These are phyloP conservation scores for Simplicillium aogashimaense DNA, from an alignment of 2,329 filamentous ascomycete species.

Conservation along the genomic window DNA sequence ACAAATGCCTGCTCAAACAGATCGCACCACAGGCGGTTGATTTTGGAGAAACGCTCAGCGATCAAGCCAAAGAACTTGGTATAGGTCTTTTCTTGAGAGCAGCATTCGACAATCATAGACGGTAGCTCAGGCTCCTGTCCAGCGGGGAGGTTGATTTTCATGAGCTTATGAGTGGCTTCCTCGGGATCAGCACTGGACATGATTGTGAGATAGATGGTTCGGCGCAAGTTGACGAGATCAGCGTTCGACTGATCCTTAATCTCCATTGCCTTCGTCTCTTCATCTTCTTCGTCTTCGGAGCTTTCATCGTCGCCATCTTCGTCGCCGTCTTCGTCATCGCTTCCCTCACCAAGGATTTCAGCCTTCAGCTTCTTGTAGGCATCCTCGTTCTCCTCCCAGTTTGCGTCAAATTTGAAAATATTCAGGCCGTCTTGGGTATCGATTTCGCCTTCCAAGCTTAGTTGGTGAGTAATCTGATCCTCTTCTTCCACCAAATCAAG, in stretches of 20 bases:
- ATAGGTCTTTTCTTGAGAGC: slow-evolving; percentile 92
- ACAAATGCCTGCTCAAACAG: slow-evolving; percentile 84
- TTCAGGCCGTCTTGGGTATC: slow-evolving; percentile 83
- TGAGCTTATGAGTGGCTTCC: slow-evolving; percentile 93
- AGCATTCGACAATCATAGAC: slow-evolving; percentile 96
- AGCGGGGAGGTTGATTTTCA: slow-evolving; percentile 80
- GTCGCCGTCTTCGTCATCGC: slow-evolving; percentile 68
- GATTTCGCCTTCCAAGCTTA: slow-evolving; percentile 73
- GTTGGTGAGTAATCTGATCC: slow-evolving; percentile 88
- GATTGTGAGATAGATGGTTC: slow-evolving; percentile 94
- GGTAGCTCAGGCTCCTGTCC: slow-evolving; percentile 85
- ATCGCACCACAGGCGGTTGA: slow-evolving; percentile 90
- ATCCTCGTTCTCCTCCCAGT: slow-evolving; percentile 86
- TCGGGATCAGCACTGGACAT: slow-evolving; percentile 95
- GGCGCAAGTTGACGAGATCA: slow-evolving; percentile 83
- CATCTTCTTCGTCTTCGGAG: slow-evolving; percentile 59
- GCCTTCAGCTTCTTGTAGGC: slow-evolving; percentile 85
- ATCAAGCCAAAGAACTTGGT: slow-evolving; percentile 96
- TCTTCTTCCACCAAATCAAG: slow-evolving; percentile 94
- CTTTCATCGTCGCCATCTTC: slow-evolving; percentile 58
- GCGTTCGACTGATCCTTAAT: slow-evolving; percentile 98
- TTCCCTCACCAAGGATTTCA: slow-evolving; percentile 90
- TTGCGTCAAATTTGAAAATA: slow-evolving; percentile 85
- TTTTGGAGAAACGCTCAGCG: slow-evolving; percentile 88
- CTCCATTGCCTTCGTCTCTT: slow-evolving; percentile 75